Percentiles rank a stretch among this genome's conserved stretches.
Conservation (phyloP, 257 asterid species). For the Haberlea rhodopensis region DNA sequence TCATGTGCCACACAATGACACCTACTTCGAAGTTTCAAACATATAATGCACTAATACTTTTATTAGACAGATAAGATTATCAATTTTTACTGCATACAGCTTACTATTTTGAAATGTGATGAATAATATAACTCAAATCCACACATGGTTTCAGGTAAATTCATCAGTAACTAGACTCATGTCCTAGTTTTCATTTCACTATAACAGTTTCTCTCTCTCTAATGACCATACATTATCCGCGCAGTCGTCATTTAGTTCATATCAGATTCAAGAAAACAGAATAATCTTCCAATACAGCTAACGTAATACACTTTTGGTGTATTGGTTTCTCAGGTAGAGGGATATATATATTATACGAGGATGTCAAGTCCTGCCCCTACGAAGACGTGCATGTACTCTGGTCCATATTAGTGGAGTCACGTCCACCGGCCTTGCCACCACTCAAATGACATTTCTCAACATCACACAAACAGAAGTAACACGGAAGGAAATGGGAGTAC, state of each 20-base stretch:
- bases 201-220: too few species aligned
- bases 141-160: too few species aligned
- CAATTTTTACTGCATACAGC: neutral
- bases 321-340: too few species aligned
- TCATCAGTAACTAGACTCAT: too few species aligned
- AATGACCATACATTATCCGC: too few species aligned
- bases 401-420: slow-evolving; percentile 87
- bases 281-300: too few species aligned
- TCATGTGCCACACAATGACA: neutral
- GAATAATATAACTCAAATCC: too few species aligned
- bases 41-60: neutral
- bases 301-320: slow-evolving; percentile 82
- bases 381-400: slow-evolving; percentile 92
- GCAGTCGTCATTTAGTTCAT: neutral
- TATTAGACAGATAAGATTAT: neutral
- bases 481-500: slow-evolving; percentile 21
- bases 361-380: too few species aligned
- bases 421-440: slow-evolving; percentile 56
- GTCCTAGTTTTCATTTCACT: too few species aligned
- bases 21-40: slow-evolving; percentile 3
- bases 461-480: too few species aligned
- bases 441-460: slow-evolving; percentile 40
- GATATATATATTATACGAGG: too few species aligned
- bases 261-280: too few species aligned
- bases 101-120: neutral